Evolutionary conservation across 2,329 filamentous ascomycete genomes (phyloP).

Genomic region (Dothistroma pini): DNA sequence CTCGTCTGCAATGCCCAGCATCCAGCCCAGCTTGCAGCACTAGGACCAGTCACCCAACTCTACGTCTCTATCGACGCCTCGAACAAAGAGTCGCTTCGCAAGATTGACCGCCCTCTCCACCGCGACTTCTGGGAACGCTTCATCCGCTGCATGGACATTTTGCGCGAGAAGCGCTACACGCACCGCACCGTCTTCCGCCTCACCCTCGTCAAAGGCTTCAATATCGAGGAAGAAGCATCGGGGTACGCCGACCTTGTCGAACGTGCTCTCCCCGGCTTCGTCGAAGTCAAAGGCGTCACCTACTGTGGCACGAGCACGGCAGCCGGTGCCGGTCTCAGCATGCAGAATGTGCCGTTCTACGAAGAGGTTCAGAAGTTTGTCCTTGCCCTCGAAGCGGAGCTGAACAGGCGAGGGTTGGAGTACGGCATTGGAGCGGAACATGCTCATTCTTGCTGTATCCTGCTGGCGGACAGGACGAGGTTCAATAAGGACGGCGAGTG

Average conservation of each 20-base stretch:
- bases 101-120: slow-evolving; percentile 88
- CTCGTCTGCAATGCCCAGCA: slow-evolving; percentile 97
- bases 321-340: slow-evolving; percentile 80
- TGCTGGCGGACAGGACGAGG: slow-evolving; percentile 71
- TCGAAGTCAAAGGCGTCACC: slow-evolving; percentile 95
- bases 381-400: slow-evolving; percentile 64
- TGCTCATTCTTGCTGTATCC: slow-evolving; percentile 87
- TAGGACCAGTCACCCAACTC: slow-evolving; percentile 86
- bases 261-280: slow-evolving; percentile 80
- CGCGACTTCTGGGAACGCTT: slow-evolving; percentile 98
- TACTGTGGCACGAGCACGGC: slow-evolving; percentile 91
- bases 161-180: slow-evolving; percentile 74
- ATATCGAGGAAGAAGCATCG: slow-evolving; percentile 86
- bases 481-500: slow-evolving; percentile 63
- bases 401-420: slow-evolving; percentile 65
- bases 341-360: slow-evolving; percentile 97
- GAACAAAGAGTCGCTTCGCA: slow-evolving; percentile 79
- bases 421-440: slow-evolving; percentile 96
- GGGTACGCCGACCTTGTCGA: slow-evolving; percentile 90
- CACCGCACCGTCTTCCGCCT: slow-evolving; percentile 93
- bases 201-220: slow-evolving; percentile 96
- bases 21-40: slow-evolving; percentile 77
- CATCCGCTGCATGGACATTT: slow-evolving; percentile 82
- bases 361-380: slow-evolving; percentile 85
- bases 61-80: slow-evolving; percentile 96